Evolutionary conservation across 2,329 filamentous ascomycete genomes (phyloP).

Genomic region (Pseudocercospora cruenta): DNA sequence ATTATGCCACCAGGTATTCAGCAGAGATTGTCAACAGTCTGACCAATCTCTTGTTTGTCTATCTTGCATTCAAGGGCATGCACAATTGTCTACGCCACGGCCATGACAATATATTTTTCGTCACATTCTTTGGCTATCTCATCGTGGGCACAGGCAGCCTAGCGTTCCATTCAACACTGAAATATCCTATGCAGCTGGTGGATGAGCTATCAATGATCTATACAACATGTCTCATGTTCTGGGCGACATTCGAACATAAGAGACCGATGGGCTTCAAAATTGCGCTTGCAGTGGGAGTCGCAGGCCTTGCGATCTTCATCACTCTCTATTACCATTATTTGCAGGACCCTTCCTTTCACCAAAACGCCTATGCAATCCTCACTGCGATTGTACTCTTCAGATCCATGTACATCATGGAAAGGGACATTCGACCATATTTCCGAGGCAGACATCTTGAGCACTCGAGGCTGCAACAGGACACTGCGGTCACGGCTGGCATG

Average conservation of each 20-base stretch:
- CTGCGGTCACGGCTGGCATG: conserved; percentile 32
- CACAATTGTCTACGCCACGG: conserved; percentile 69
- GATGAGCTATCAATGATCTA: conserved; percentile 75
- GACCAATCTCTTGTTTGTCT: conserved; percentile 82
- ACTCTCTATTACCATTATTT: conserved; percentile 81
- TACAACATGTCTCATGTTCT: conserved; percentile 70
- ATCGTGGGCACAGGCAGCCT: conserved; percentile 65
- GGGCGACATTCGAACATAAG: conserved; percentile 75
- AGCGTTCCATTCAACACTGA: conserved; percentile 66
- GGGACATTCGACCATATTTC: conserved; percentile 62
- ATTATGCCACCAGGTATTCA: conserved; percentile 73
- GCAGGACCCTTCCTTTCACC: conserved; percentile 81
- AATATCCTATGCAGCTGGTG: conserved; percentile 72
- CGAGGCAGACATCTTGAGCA: conserved; percentile 46
- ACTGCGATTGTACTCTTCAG: conserved; percentile 72
- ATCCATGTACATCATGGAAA: conserved; percentile 77
- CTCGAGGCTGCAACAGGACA: conserved; percentile 36
- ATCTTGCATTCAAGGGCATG: conserved; percentile 75
- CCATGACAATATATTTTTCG: conserved; percentile 75
- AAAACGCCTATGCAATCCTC: conserved; percentile 74
- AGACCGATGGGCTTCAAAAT: conserved; percentile 56
- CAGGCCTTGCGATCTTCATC: conserved; percentile 63
- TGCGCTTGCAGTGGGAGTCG: conserved; percentile 60
- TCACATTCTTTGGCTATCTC: conserved; percentile 66
- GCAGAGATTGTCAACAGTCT: conserved; percentile 79